A percentile compares a stretch with the other conserved stretches of the same genome.
Conservation (phyloP, 108 stramenopile species). For the Chaetoceros tenuissimus region DNA sequence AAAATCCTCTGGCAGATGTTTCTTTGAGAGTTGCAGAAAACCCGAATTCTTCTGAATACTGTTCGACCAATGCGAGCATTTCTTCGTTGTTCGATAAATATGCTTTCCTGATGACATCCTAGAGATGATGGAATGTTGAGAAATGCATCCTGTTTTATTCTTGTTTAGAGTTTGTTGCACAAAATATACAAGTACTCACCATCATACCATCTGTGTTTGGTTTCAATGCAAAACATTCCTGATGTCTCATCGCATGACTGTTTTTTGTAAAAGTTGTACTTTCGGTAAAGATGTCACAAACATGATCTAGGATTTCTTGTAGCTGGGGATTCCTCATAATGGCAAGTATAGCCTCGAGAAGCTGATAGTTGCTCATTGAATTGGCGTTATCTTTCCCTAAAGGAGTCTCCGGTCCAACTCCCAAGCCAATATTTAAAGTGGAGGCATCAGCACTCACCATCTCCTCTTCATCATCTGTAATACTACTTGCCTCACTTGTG, state of each 20-base stretch:
- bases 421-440: constrained; percentile 65
- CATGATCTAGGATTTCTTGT: constrained; percentile 39
- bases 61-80: constrained; percentile 80
- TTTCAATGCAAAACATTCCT: constrained; percentile 87
- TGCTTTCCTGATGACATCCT: constrained; percentile 62
- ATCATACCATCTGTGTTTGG: constrained; percentile 80
- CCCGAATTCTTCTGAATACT: constrained; percentile 72
- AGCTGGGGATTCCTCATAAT: constrained; percentile 67
- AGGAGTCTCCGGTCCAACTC: constrained; percentile 15
- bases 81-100: constrained; percentile 88
- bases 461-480: constrained; percentile 22
- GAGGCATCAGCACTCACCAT: constrained; percentile 26
- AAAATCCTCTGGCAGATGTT: constrained; percentile 66
- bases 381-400: not conserved
- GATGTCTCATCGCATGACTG: constrained; percentile 78
- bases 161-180: not conserved
- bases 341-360: constrained; percentile 66
- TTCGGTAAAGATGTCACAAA: constrained; percentile 65
- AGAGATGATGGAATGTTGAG: not conserved
- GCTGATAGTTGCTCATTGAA: constrained; percentile 29
- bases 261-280: constrained; percentile 66
- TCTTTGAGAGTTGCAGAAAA: constrained; percentile 69
- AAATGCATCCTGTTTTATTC: not conserved
- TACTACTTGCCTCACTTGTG: constrained; percentile 5
- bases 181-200: constrained; percentile 6